Evolutionary conservation across 1,139 yeast genomes (phyloP).

Genomic region (Debaryomycetaceae sp.): DNA sequence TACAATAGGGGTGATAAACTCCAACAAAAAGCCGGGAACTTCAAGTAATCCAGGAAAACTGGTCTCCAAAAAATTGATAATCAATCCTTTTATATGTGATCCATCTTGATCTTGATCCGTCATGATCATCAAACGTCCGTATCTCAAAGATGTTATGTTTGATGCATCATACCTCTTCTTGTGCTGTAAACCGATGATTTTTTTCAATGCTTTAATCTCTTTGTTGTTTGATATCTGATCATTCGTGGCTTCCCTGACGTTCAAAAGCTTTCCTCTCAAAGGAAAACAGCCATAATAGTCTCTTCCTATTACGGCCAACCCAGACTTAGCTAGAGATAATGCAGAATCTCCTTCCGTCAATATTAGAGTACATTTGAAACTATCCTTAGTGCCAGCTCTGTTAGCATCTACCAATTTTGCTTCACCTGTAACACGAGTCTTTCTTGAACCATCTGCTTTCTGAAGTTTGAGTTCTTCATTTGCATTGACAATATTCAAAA

Average conservation of each 20-base stretch:
- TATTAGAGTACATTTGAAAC: conserved; percentile 87
- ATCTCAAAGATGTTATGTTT: conserved; percentile 71
- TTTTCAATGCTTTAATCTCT: conserved; percentile 92
- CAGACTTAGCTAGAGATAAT: conserved; percentile 86
- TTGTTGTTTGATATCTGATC: conserved; percentile 91
- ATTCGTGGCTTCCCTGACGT: conserved; percentile 93
- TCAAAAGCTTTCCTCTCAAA: conserved; percentile 87
- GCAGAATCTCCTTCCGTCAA: conserved; percentile 99
- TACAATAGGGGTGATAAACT: conserved; percentile 95
- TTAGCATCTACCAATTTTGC: conserved; percentile 95
- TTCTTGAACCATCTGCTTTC: conserved; percentile 86
- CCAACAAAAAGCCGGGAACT: conserved; percentile 88
- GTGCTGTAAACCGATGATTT: conserved; percentile 94
- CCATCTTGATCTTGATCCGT: conserved; percentile 99
- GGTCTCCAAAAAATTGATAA: conserved; percentile 88
- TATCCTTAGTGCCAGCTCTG: conserved; percentile 92
- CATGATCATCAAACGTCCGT: conserved; percentile 98
- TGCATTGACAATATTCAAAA: conserved; percentile 76
- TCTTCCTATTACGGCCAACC: conserved; percentile 92
- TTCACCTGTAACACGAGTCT: conserved; percentile 82
- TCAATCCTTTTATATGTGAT: conserved; percentile 93
- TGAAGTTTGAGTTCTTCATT: conserved; percentile 87
- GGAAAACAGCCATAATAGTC: conserved; percentile 97
- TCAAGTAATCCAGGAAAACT: conserved; percentile 92
- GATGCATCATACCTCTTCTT: conserved; percentile 68